Base-by-base conservation (phyloP, 1,284 basidiomycete genomes). In the Ustilago crameri region DNA sequence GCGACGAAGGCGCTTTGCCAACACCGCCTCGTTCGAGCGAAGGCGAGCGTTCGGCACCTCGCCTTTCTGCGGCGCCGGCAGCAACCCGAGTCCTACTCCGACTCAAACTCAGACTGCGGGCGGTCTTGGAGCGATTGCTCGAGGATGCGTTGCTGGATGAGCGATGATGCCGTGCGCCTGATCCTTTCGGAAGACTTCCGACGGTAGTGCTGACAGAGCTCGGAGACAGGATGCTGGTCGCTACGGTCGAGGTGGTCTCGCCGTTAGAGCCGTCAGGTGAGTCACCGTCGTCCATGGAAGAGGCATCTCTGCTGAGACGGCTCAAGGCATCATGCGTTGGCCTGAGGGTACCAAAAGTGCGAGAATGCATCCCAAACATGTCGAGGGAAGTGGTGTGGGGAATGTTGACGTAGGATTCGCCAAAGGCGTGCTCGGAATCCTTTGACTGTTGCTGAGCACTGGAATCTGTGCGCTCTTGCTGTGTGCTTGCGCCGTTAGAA, bases 221-320 rank as follows among this genome's bases (percentile, higher is more conserved):
- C 4, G 70, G 65, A n/a, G 71, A 69, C n/a, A 70, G 26, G 9
- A 69, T 47, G 50, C 71, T 74, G 15, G 71, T 69, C 20, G 71
- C 71, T n/a, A 74, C 26, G 24, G 71, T 74, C 14, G 66, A 74
- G 22, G 59, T 65, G n/a, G 71, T 59, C 51, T 74, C 71, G 34
- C 71, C 71, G 32, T 65, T 65, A 41, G 66, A 74, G 5, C 71
- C 71, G 30, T 74, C 71, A 22, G 71, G 71, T 3, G 71, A 74
- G 12, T 74, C 71, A 23, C 55, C 71, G n/a, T 69, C 70, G 32
- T 74, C 71, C 66, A 74, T 74, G 24, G 58, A 69, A 9, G 62
- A 61, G 9, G 58, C 48, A n/a, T 71, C 68, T 35, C 54, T 71
- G 47, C 62, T 61, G 10, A 65, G 47, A 24, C 68, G 53, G 34